Evolutionary conservation across 805 yeast species (phyloP).

Genomic region (Saccharomycopsis fermentans): DNA sequence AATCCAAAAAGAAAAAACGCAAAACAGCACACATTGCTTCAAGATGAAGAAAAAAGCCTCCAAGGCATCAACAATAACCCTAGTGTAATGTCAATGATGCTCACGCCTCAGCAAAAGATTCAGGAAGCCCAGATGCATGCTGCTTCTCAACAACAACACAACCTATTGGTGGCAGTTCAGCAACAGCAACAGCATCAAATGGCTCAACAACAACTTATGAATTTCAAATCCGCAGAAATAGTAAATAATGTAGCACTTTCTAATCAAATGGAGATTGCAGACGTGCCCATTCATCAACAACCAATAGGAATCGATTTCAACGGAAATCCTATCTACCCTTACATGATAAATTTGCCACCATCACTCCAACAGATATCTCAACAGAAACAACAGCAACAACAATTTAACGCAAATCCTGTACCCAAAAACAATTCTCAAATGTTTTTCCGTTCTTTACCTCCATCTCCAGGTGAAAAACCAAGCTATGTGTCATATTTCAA

Average conservation of each 20-base stretch:
- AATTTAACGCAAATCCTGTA: neutral
- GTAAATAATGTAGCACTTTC: neutral
- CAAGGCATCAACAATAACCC: neutral
- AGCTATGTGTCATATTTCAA: neutral
- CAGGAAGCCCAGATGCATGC: neutral
- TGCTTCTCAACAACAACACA: neutral
- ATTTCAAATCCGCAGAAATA: neutral
- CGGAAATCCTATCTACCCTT: slow-evolving; percentile 19
- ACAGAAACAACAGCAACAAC: slow-evolving; percentile 5
- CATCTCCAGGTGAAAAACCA: slow-evolving; percentile 5
- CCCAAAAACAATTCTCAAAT: neutral
- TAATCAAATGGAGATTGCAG: slow-evolving; percentile 2
- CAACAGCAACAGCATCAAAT: neutral
- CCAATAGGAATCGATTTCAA: slow-evolving; percentile 18
- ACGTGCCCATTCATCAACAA: slow-evolving; percentile 12
- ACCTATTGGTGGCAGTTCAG: neutral
- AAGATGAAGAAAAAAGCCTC: slow-evolving; percentile 1
- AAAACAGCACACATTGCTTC: slow-evolving; percentile 5
- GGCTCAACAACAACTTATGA: neutral
- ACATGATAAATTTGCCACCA: slow-evolving; percentile 12
- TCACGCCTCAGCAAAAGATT: neutral
- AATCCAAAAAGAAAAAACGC: slow-evolving; percentile 52
- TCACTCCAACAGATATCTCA: neutral
- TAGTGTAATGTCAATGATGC: neutral
- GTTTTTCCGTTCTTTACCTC: slow-evolving; percentile 10